Percentiles rank a stretch among this genome's conserved stretches.
These are phyloP conservation scores for Tremellales sp. DNA, from an alignment of 1,284 basidiomycete species.

Conservation along the genomic window DNA sequence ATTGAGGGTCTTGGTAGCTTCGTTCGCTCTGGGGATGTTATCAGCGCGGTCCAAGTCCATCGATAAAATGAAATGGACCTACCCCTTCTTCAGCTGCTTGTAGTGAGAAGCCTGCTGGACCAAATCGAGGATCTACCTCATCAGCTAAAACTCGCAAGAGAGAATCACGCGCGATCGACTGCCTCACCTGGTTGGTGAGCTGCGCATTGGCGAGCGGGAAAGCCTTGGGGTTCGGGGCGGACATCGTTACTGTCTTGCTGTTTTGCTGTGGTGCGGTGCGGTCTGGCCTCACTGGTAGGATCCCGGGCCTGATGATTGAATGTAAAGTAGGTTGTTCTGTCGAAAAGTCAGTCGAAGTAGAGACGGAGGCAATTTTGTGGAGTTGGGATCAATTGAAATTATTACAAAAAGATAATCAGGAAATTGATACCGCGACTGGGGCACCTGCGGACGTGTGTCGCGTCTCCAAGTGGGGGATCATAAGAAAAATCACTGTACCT, in stretches of 20 bases:
- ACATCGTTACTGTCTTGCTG: slow-evolving; percentile 25
- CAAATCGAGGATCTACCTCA: slow-evolving; percentile 74
- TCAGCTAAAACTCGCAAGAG: slow-evolving; percentile 7
- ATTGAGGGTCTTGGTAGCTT: slow-evolving; percentile 90
- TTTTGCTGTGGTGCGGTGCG: slow-evolving; percentile 3
- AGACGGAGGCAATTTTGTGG: not conserved
- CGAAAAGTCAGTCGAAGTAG: slow-evolving; percentile 2
- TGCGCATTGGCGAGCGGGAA: slow-evolving; percentile 87
- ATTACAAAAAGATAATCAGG: not conserved
- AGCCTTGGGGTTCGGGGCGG: slow-evolving; percentile 64
- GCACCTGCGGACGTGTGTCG: too few species aligned
- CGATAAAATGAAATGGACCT: slow-evolving; percentile 10
- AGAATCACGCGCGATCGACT: not conserved
- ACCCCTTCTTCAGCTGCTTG: slow-evolving; percentile 96
- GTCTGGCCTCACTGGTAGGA: slow-evolving; percentile 25
- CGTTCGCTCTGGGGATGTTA: slow-evolving; percentile 38
- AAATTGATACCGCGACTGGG: too few species aligned
- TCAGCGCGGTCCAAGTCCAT: not conserved
- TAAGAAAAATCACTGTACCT: too few species aligned
- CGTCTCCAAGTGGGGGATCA: too few species aligned
- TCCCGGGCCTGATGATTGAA: slow-evolving; percentile 17
- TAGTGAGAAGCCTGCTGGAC: slow-evolving; percentile 86
- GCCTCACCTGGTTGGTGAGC: slow-evolving; percentile 85
- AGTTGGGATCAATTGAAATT: not conserved
- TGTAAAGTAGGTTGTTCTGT: not conserved